These are phyloP conservation scores for Xerocomellus chrysenteron DNA, from an alignment of 768 basidiomycete genomes.

Conservation along the genomic window DNA sequence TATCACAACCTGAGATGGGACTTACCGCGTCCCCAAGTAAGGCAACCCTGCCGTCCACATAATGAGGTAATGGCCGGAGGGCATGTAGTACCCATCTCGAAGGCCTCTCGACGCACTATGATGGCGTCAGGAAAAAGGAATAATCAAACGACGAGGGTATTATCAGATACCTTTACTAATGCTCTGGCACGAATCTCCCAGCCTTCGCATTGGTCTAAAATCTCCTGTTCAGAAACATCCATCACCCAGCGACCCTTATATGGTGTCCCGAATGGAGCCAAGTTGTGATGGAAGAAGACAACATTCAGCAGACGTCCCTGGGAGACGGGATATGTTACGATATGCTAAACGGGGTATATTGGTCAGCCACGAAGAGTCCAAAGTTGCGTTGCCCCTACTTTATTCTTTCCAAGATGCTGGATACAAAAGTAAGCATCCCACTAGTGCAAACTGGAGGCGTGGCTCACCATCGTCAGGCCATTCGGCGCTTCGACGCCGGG, in stretches of 20 bases:
- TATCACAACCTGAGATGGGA: neutral
- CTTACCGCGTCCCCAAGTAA: constrained; percentile 51
- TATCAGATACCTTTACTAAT: constrained; percentile 11
- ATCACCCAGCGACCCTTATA: constrained; percentile 32
- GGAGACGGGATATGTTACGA: constrained; percentile 41
- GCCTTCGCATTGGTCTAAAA: constrained; percentile 28
- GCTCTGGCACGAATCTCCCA: constrained; percentile 19
- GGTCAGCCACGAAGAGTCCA: neutral
- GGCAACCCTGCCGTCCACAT: constrained; percentile 39
- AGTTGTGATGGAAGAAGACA: constrained; percentile 30
- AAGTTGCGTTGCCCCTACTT: constrained; percentile 1
- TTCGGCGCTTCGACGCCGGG: constrained; percentile 30
- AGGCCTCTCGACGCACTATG: constrained; percentile 36
- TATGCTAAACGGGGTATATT: constrained; percentile 30
- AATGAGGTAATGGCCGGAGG: constrained; percentile 40
- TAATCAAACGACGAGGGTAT: no score
- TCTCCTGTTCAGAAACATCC: constrained; percentile 33
- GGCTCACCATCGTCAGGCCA: constrained; percentile 24
- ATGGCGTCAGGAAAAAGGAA: neutral
- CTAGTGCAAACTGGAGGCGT: neutral
- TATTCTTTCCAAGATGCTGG: constrained; percentile 27
- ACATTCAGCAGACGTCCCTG: constrained; percentile 38
- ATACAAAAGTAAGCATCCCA: neutral
- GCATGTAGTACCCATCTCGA: constrained; percentile 45
- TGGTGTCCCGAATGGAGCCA: constrained; percentile 28